Percentiles rank a stretch among this genome's conserved stretches.
Evolutionary conservation across 768 basidiomycete species (phyloP).

Genomic region (Kondoa subrosea): DNA sequence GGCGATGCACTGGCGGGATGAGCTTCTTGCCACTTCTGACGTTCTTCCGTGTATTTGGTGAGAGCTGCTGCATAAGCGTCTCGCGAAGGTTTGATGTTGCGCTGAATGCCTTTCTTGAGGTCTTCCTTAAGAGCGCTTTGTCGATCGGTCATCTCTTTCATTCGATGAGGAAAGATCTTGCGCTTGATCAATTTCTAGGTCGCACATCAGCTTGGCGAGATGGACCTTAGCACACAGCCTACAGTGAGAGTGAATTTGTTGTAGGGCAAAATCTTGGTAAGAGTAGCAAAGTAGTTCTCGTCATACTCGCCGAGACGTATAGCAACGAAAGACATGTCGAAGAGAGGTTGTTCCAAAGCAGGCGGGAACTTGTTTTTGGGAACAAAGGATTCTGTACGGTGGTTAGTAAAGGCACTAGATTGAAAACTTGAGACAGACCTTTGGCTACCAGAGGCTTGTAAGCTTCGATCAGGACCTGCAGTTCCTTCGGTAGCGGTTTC

Average conservation of each 20-base stretch:
- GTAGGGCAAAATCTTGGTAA: constrained; percentile 78
- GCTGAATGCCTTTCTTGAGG: constrained; percentile 46
- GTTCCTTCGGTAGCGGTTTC: constrained; percentile 43
- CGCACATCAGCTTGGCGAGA: neutral
- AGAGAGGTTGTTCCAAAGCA: constrained; percentile 52
- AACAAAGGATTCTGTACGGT: constrained; percentile 54
- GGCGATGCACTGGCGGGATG: neutral
- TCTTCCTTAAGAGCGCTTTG: constrained; percentile 54
- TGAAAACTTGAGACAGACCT: constrained; percentile 16
- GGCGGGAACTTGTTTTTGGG: constrained; percentile 82
- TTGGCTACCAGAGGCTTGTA: constrained; percentile 37
- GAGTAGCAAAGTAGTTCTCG: constrained; percentile 74
- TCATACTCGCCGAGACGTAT: constrained; percentile 74
- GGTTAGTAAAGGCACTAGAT: neutral
- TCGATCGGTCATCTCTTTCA: constrained; percentile 46
- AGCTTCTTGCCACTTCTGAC: neutral
- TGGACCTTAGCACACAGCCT: constrained; percentile 25
- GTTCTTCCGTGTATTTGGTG: constrained; percentile 46
- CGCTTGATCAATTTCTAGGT: constrained; percentile 81
- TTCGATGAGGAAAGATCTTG: constrained; percentile 62
- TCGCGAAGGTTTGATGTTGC: constrained; percentile 50
- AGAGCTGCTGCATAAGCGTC: constrained; percentile 62
- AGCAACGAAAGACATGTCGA: constrained; percentile 56
- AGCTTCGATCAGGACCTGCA: constrained; percentile 46
- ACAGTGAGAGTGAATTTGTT: constrained; percentile 89